Evolutionary conservation across 208 protist genomes (phyloP).

Genomic region (Acanthamoeba royreba): DNA sequence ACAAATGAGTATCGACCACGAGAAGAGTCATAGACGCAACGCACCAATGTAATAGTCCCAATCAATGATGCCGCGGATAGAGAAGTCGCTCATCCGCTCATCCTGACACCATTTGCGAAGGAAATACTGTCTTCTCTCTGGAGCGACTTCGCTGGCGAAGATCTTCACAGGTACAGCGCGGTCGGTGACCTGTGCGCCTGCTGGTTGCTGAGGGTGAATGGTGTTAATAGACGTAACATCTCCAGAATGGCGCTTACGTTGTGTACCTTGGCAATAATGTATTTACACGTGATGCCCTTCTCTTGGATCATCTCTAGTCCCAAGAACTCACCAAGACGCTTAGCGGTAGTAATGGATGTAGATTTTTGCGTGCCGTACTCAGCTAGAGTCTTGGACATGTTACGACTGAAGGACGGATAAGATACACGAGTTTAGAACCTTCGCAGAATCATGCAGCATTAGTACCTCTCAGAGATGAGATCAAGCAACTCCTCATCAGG

Average conservation of each 20-base stretch:
- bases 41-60: slow-evolving; percentile 98
- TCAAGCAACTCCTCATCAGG: slow-evolving; percentile 95
- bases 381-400: slow-evolving; percentile 92
- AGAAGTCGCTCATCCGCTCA: slow-evolving; percentile 68
- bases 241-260: background rate
- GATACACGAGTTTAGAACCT: background rate
- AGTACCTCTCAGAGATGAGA: slow-evolving; percentile 93
- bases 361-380: slow-evolving; percentile 99
- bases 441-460: background rate
- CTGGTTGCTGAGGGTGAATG: slow-evolving; percentile 78
- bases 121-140: slow-evolving; percentile 85
- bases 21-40: background rate
- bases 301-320: slow-evolving; percentile 97
- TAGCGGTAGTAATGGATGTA: slow-evolving; percentile 96
- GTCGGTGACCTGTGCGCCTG: slow-evolving; percentile 94
- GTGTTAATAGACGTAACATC: background rate
- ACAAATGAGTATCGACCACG: background rate
- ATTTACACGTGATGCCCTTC: slow-evolving; percentile 94
- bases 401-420: slow-evolving; percentile 69
- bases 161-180: slow-evolving; percentile 96
- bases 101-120: slow-evolving; percentile 92
- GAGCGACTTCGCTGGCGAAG: slow-evolving; percentile 90
- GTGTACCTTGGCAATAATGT: slow-evolving; percentile 93
- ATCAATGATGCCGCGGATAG: slow-evolving; percentile 95
- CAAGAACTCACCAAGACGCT: slow-evolving; percentile 96